A percentile compares a stretch with the other conserved stretches of the same genome.
phyloP scores from a whole-genome alignment of 2,329 filamentous ascomycete genomes.

The Sclerotinia minor region DNA sequence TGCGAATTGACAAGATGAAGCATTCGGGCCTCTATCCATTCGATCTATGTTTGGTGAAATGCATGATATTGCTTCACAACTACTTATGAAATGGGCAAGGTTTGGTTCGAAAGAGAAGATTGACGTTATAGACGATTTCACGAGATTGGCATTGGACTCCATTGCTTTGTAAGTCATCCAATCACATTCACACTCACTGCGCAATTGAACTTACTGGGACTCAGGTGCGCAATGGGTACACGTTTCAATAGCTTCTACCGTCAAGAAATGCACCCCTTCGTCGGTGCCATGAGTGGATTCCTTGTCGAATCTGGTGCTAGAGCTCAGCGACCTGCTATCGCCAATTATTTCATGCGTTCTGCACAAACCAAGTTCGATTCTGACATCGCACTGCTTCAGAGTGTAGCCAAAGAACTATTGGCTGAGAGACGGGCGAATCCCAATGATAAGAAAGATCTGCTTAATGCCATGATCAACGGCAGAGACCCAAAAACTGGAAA shows the following conservation, averaged over 20 bases:
- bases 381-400: constrained; percentile 51
- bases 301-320: constrained; percentile 58
- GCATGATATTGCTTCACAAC: constrained; percentile 65
- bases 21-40: constrained; percentile 69
- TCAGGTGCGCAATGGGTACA: constrained; percentile 65
- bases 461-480: constrained; percentile 69
- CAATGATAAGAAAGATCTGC: constrained; percentile 63
- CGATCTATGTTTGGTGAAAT: constrained; percentile 68
- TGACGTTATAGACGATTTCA: constrained; percentile 66
- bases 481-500: constrained; percentile 67
- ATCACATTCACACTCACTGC: not conserved
- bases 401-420: constrained; percentile 53
- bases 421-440: constrained; percentile 57
- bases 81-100: constrained; percentile 68
- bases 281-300: constrained; percentile 65
- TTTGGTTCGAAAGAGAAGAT: constrained; percentile 60
- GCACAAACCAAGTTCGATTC: constrained; percentile 50
- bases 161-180: constrained; percentile 46
- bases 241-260: constrained; percentile 78
- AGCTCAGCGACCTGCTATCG: constrained; percentile 47
- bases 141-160: constrained; percentile 69
- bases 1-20: constrained; percentile 36
- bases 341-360: constrained; percentile 51
- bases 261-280: constrained; percentile 68
- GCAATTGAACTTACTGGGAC: not conserved